These are phyloP conservation scores for Wickerhamiella vanderwaltii DNA, from an alignment of 805 yeast genomes.

Conservation along the genomic window DNA sequence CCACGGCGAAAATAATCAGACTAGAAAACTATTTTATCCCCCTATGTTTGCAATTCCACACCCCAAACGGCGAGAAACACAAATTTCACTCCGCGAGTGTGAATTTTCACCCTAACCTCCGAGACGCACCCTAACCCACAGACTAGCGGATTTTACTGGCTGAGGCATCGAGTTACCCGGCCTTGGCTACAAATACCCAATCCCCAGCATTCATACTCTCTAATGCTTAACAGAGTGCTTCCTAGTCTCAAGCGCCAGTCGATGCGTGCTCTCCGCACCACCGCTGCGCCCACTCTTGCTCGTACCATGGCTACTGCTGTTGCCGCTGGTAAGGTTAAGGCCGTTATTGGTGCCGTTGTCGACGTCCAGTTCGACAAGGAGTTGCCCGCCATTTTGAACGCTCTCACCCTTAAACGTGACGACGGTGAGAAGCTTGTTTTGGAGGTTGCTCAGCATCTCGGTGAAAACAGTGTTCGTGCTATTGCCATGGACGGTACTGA, in stretches of 20 bases:
- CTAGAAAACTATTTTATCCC: no score
- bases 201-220: slow-evolving; percentile 3
- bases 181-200: slow-evolving; percentile 12
- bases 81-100: no score
- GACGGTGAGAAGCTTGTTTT: slow-evolving; percentile 70
- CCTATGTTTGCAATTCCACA: no score
- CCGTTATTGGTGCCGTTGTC: slow-evolving; percentile 26
- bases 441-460: slow-evolving; percentile 99
- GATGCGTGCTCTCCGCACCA: slow-evolving; percentile 18
- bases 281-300: slow-evolving; percentile 18
- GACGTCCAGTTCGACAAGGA: slow-evolving; percentile 95
- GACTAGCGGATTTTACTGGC: slow-evolving; percentile 1
- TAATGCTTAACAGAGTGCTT: slow-evolving; percentile 24
- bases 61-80: no score
- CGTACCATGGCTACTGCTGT: slow-evolving; percentile 21
- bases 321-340: slow-evolving; percentile 20
- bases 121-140: slow-evolving; percentile 7
- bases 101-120: slow-evolving; percentile 11
- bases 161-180: slow-evolving; percentile 7
- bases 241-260: slow-evolving; percentile 25
- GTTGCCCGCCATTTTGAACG: slow-evolving; percentile 95
- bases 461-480: slow-evolving; percentile 99
- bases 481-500: slow-evolving; percentile 99
- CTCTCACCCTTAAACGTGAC: slow-evolving; percentile 74
- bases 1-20: no score